Percentiles rank a stretch among this genome's conserved stretches.
Evolutionary conservation across 2,329 filamentous ascomycete genomes (phyloP).

Genomic region (Aspergillus sp.): DNA sequence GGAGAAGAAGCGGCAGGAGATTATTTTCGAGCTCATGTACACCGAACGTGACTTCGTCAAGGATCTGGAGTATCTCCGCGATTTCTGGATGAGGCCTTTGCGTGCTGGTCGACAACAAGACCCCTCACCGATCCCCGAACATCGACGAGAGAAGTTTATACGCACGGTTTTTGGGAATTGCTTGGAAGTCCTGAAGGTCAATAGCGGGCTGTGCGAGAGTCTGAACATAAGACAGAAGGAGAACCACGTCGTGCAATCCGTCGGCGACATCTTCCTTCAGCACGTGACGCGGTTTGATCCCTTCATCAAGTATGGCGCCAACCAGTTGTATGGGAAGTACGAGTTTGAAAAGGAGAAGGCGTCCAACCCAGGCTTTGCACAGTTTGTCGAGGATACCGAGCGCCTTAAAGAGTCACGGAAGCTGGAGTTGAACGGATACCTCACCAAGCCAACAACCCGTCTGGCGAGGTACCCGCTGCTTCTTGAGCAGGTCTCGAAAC

Average conservation of each 20-base stretch:
- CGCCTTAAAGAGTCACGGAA: conserved; percentile 93
- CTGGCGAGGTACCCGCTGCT: conserved; percentile 87
- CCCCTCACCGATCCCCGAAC: conserved; percentile 77
- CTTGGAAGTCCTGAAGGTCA: conserved; percentile 87
- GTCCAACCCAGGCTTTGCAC: conserved; percentile 71
- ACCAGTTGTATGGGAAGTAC: conserved; percentile 92
- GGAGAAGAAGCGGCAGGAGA: conserved; percentile 95
- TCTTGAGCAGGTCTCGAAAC: conserved; percentile 83
- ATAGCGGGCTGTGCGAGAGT: conserved; percentile 76
- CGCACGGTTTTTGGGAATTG: conserved; percentile 93
- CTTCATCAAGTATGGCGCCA: conserved; percentile 92
- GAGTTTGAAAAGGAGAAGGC: conserved; percentile 96
- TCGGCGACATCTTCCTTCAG: conserved; percentile 91
- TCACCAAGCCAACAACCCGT: conserved; percentile 94
- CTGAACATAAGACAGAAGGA: conserved; percentile 86
- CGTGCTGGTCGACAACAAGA: conserved; percentile 56
- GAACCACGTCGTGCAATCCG: conserved; percentile 73
- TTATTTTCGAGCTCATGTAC: conserved; percentile 97
- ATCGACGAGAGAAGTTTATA: conserved; percentile 81
- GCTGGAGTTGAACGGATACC: conserved; percentile 90
- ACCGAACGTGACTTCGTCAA: conserved; percentile 98
- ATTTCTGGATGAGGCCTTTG: conserved; percentile 96
- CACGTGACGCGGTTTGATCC: conserved; percentile 88
- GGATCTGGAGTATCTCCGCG: conserved; percentile 90
- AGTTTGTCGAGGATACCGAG: conserved; percentile 94